Conservation (phyloP, 768 basidiomycete species). For the Grammothele lineata region DNA sequence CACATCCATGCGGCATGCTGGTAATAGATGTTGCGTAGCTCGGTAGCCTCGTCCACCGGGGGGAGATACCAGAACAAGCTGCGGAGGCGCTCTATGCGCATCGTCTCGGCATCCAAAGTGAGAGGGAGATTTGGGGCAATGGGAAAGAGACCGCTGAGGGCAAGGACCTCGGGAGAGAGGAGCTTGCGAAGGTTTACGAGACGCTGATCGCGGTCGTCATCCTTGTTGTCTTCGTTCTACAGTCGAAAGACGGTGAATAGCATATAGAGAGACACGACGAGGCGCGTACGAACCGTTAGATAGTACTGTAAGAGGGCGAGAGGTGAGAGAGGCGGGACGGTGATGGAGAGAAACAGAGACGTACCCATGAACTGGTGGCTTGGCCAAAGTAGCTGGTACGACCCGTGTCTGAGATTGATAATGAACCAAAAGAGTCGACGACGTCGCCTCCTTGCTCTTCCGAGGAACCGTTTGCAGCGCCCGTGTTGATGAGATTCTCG, state of each 20-base stretch:
- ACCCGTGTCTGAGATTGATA: slow-evolving; percentile 70
- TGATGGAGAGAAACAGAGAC: slow-evolving; percentile 20
- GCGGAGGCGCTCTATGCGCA: slow-evolving; percentile 41
- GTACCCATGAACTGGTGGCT: slow-evolving; percentile 73
- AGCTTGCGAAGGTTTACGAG: slow-evolving; percentile 47
- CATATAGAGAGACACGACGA: background rate
- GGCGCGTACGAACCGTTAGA: slow-evolving; percentile 50
- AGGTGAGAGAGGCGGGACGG: slow-evolving; percentile 1
- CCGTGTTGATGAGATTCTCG: slow-evolving; percentile 42
- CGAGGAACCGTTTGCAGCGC: slow-evolving; percentile 30
- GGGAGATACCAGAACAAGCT: slow-evolving; percentile 71
- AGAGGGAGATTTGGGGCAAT: slow-evolving; percentile 41
- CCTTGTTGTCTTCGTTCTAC: slow-evolving; percentile 60
- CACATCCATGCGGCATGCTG: slow-evolving; percentile 70
- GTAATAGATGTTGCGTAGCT: slow-evolving; percentile 57
- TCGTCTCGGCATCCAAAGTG: slow-evolving; percentile 28
- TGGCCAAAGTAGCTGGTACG: slow-evolving; percentile 74
- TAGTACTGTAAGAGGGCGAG: slow-evolving; percentile 50
- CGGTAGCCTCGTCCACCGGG: slow-evolving; percentile 51
- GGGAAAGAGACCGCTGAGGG: slow-evolving; percentile 63
- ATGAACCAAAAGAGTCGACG: slow-evolving; percentile 75
- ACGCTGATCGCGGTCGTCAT: slow-evolving; percentile 47
- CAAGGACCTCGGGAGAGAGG: slow-evolving; percentile 59
- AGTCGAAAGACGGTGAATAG: slow-evolving; percentile 8
- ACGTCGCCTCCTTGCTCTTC: slow-evolving; percentile 72